Evolutionary conservation across 2,329 filamentous ascomycete genomes (phyloP), one percentile per base, ranked within the genome.

Genomic region (Pyrenochaeta sp.): DNA sequence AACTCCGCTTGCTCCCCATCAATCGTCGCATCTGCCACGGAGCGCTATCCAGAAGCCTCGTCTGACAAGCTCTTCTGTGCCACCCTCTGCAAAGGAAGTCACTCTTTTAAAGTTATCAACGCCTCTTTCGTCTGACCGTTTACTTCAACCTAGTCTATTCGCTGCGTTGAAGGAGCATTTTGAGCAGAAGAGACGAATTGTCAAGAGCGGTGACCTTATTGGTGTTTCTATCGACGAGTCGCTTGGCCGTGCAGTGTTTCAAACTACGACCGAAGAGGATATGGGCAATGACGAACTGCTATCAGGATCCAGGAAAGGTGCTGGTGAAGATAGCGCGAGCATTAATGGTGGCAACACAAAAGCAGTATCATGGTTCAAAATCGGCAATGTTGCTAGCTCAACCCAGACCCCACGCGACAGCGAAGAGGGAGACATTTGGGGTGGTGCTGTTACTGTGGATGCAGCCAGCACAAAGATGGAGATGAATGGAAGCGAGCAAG

Each of bases 121-220:
- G 0, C 95, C 95, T 0, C 81, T 95, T 7, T 94, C 93, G 0
- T 93, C 90, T 3, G 94, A 98, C 67, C 85, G 91, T 40, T 85
- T 90, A 1, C 84, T 97, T 9, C 93, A 98, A 70, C 90, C 91
- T 6, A 91, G 91, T 4, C 84, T 98, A 4, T 88, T 98, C 63
- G 88, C 91, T 15, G 92, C 91, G 0, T 77, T 99, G 36, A 97
- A 97, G 73, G 87, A 87, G 33, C 89, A 97, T 71, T 97, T 99
- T 73, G 90, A 96, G 61, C 86, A 86, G 49, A 91, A 90, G 66
- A 85, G 90, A 51, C 87, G 95, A 3, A 84, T 98, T 11, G 85
- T 98, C 33, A 92, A 92, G 68, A 88, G 86, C 35, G 94, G 93
- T 2, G 95, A 99, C 75, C 78, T 97, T 11, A 88, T 99, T 48